Conservation (phyloP, 2,329 filamentous ascomycete genomes). For the Pseudocercospora eumusae region DNA sequence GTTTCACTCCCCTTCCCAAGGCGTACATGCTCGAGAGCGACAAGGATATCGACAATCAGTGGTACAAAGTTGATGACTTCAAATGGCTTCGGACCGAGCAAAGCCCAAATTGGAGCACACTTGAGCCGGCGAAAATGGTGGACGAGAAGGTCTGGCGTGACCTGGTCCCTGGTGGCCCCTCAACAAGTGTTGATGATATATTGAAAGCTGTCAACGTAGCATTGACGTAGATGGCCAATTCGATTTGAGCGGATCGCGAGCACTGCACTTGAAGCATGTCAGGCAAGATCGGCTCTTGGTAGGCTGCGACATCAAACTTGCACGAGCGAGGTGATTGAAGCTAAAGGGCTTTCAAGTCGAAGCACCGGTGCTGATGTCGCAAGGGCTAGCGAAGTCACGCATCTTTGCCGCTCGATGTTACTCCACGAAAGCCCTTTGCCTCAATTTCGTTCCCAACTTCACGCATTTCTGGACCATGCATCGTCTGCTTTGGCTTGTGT, state of each 20-base stretch:
- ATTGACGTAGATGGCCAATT: background rate
- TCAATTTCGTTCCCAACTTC: background rate
- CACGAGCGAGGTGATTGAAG: background rate
- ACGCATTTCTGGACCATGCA: background rate
- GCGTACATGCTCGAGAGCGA: conserved; percentile 51
- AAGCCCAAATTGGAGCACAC: conserved; percentile 82
- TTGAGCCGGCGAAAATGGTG: conserved; percentile 56
- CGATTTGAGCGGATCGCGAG: background rate
- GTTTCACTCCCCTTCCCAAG: conserved; percentile 74
- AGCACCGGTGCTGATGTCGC: background rate
- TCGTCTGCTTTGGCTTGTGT: background rate
- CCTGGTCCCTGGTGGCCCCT: conserved; percentile 64
- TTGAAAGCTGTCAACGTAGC: conserved; percentile 47
- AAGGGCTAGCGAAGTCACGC: background rate
- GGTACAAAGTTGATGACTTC: conserved; percentile 93
- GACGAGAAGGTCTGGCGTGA: conserved; percentile 62
- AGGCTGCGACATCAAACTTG: background rate
- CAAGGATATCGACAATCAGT: conserved; percentile 61
- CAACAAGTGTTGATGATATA: conserved; percentile 65
- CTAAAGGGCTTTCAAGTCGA: background rate
- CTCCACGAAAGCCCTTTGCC: background rate
- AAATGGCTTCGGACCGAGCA: conserved; percentile 88
- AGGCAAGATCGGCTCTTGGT: background rate
- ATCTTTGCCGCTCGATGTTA: background rate
- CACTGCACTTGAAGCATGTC: background rate